Conservation (phyloP, 2,329 filamentous ascomycete species). For the Microsporum ferrugineum region DNA sequence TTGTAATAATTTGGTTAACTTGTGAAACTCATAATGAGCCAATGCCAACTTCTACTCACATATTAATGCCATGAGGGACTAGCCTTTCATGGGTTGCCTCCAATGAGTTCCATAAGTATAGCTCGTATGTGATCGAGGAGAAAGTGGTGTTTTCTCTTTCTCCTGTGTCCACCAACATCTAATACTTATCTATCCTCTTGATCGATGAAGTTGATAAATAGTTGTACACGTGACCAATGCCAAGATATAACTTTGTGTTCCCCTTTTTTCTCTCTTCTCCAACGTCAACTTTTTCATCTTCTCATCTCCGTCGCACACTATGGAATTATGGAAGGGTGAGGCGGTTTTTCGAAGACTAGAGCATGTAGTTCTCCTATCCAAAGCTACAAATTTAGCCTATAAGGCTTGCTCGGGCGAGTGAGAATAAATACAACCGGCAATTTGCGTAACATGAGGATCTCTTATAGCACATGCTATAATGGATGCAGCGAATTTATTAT, state of each 20-base stretch:
- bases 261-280: background rate
- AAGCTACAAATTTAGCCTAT: background rate
- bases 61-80: constrained; percentile 30
- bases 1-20: background rate
- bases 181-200: background rate
- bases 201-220: background rate
- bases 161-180: background rate
- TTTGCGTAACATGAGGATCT: background rate
- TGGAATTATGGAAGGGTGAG: too few relatives aligned
- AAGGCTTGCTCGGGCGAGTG: background rate
- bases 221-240: background rate
- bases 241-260: background rate
- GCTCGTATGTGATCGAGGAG: background rate
- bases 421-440: too few relatives aligned
- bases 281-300: background rate
- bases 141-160: background rate
- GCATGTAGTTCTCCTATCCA: background rate
- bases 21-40: background rate
- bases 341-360: background rate
- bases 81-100: constrained; percentile 19
- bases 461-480: background rate
- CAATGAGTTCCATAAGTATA: constrained; percentile 15
- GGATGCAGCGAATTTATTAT: background rate
- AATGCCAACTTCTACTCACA: constrained; percentile 21
- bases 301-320: background rate